Conservation (phyloP, 2,329 filamentous ascomycete species). For the Colletotrichum phormii region DNA sequence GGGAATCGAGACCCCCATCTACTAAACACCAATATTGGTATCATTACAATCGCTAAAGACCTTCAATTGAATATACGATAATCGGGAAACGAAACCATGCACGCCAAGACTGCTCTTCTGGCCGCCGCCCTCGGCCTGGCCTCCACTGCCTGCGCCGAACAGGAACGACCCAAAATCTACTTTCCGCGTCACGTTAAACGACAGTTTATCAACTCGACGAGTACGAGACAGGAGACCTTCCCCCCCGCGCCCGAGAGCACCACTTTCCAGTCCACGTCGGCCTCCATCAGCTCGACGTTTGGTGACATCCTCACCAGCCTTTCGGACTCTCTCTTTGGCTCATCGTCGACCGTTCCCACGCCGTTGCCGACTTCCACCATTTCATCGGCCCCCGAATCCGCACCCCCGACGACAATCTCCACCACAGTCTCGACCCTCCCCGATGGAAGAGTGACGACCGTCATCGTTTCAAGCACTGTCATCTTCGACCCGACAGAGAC, state of each 20-base stretch:
- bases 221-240: conserved; percentile 44
- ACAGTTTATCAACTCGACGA: conserved; percentile 58
- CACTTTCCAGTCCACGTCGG: conserved; percentile 33
- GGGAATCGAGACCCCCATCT: not conserved
- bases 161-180: conserved; percentile 64
- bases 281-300: conserved; percentile 7
- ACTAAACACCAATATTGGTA: conserved; percentile 19
- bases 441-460: conserved; percentile 41
- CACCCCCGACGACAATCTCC: conserved; percentile 19
- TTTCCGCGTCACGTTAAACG: conserved; percentile 69
- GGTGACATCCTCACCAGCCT: conserved; percentile 34
- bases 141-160: conserved; percentile 57
- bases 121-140: conserved; percentile 62
- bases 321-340: conserved; percentile 37
- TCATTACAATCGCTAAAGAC: conserved; percentile 35
- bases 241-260: conserved; percentile 40
- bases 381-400: conserved; percentile 13
- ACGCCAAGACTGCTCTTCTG: conserved; percentile 57
- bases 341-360: conserved; percentile 10
- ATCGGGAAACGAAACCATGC: conserved; percentile 55
- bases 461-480: conserved; percentile 43
- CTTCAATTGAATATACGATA: conserved; percentile 8
- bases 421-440: conserved; percentile 37
- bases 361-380: conserved; percentile 15
- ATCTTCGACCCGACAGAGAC: conserved; percentile 30